These are phyloP conservation scores for Pseudopediastrum boryanum DNA, from an alignment of 139 green algal genomes.

Conservation along the genomic window DNA sequence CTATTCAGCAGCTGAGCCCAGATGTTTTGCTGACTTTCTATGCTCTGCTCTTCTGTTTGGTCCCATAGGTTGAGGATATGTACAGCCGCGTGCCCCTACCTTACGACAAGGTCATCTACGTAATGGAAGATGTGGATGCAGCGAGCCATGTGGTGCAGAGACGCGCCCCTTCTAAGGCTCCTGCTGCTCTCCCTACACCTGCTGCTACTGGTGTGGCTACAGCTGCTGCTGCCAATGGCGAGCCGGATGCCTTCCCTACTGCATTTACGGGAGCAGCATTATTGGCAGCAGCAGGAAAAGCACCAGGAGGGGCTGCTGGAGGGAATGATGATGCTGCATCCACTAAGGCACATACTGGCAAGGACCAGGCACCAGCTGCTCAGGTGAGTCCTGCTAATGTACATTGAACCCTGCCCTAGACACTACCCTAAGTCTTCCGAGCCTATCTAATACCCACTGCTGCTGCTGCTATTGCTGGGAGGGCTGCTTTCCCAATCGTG, in stretches of 20 bases:
- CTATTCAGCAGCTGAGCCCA: too few relatives aligned
- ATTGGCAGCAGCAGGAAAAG: neutral
- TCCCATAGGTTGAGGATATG: constrained; percentile 27
- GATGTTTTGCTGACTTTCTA: too few relatives aligned
- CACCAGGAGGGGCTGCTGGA: neutral
- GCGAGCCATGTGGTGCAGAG: constrained; percentile 40
- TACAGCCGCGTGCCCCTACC: constrained; percentile 33
- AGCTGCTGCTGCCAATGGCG: neutral
- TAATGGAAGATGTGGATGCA: constrained; percentile 59
- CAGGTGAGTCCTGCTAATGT: too few relatives aligned
- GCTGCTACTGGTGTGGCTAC: neutral
- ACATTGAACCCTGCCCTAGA: too few relatives aligned
- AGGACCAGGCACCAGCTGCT: too few relatives aligned
- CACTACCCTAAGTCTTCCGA: too few relatives aligned
- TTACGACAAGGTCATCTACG: constrained; percentile 45
- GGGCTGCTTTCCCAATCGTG: neutral
- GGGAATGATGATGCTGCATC: too few relatives aligned
- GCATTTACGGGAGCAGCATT: too few relatives aligned
- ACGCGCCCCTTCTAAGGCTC: neutral
- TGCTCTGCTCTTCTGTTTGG: too few relatives aligned
- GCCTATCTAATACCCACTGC: neutral
- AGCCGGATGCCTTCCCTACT: too few relatives aligned
- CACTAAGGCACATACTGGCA: too few relatives aligned
- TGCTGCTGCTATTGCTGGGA: neutral
- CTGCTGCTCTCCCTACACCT: neutral